These are phyloP conservation scores for Phytopythium chamaehyphon DNA, from an alignment of 352 stramenopile species.

Conservation along the genomic window DNA sequence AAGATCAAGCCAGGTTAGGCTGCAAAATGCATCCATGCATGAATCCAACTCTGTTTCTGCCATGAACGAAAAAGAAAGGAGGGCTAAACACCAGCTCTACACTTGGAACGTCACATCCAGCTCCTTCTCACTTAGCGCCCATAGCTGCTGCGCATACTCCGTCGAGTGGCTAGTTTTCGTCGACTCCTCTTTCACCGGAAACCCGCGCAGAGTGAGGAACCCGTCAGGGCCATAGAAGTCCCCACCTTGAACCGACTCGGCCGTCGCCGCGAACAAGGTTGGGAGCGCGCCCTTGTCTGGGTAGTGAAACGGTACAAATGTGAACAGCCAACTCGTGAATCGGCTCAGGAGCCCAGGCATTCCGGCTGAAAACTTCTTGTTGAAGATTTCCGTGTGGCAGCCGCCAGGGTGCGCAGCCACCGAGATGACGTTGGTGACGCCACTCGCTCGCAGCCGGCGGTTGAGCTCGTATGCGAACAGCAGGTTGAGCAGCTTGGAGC, in stretches of 20 bases:
- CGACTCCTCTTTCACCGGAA: conserved; percentile 37
- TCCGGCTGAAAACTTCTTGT: conserved; percentile 27
- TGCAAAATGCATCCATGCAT: no score
- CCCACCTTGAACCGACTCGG: conserved; percentile 14
- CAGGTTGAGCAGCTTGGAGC: conserved; percentile 46
- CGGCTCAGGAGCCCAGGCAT: conserved; percentile 21
- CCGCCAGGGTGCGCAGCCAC: conserved; percentile 34
- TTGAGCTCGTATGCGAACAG: conserved; percentile 51
- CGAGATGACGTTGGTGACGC: conserved; percentile 26
- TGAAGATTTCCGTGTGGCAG: conserved; percentile 33
- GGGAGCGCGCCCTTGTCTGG: conserved; percentile 42
- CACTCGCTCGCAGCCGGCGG: conserved; percentile 20
- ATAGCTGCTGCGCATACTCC: conserved; percentile 32
- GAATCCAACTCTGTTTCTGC: no score
- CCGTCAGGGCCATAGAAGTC: conserved; percentile 26
- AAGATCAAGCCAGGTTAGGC: no score
- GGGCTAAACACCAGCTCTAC: neutral
- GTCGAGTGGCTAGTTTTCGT: conserved; percentile 31
- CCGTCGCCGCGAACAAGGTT: conserved; percentile 42
- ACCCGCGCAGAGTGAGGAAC: conserved; percentile 37
- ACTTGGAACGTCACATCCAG: conserved; percentile 26
- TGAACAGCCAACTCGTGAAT: conserved; percentile 29
- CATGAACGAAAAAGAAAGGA: no score
- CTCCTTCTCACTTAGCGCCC: conserved; percentile 45
- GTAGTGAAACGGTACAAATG: conserved; percentile 23